phyloP scores from a whole-genome alignment of 2,329 filamentous ascomycete genomes.

The Colletotrichum paranaense region DNA sequence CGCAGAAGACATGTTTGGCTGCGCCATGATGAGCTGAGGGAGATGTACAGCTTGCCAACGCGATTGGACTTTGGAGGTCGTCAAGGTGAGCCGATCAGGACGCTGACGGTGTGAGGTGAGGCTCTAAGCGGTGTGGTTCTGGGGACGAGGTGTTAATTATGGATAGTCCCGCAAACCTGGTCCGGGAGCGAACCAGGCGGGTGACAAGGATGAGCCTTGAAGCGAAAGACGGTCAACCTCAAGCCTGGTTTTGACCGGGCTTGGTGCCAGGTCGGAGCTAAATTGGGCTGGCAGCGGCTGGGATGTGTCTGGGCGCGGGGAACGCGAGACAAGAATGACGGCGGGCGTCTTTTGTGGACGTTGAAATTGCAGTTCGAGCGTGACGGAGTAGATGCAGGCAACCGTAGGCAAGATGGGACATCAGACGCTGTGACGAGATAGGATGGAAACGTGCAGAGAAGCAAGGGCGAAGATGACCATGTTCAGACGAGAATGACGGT shows the following conservation, averaged over 20 bases:
- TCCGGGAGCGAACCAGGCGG: conserved; percentile 31
- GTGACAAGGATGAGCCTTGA: conserved; percentile 36
- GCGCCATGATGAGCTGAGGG: conserved; percentile 23
- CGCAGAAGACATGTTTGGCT: conserved; percentile 19
- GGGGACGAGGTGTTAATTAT: conserved; percentile 29
- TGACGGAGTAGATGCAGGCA: conserved; percentile 29
- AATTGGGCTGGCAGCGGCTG: conserved; percentile 30
- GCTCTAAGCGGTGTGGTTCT: conserved; percentile 34
- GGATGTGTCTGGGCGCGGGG: conserved; percentile 19
- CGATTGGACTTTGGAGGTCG: not conserved
- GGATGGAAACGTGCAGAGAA: conserved; percentile 28
- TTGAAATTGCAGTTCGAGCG: conserved; percentile 24
- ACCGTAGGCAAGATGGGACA: conserved; percentile 21
- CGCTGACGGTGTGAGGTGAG: conserved; percentile 24
- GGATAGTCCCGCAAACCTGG: conserved; percentile 29
- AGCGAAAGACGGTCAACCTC: conserved; percentile 37
- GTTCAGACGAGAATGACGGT: conserved; percentile 26
- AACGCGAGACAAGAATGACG: conserved; percentile 32
- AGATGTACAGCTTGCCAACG: not conserved
- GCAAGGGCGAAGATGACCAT: conserved; percentile 30
- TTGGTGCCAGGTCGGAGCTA: conserved; percentile 30
- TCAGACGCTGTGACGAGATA: conserved; percentile 29
- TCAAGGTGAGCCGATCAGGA: conserved; percentile 10
- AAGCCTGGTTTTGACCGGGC: conserved; percentile 22
- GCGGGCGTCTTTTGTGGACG: conserved; percentile 24